Evolutionary conservation across 805 yeast species (phyloP).

Genomic region (Pichia eremophila): DNA sequence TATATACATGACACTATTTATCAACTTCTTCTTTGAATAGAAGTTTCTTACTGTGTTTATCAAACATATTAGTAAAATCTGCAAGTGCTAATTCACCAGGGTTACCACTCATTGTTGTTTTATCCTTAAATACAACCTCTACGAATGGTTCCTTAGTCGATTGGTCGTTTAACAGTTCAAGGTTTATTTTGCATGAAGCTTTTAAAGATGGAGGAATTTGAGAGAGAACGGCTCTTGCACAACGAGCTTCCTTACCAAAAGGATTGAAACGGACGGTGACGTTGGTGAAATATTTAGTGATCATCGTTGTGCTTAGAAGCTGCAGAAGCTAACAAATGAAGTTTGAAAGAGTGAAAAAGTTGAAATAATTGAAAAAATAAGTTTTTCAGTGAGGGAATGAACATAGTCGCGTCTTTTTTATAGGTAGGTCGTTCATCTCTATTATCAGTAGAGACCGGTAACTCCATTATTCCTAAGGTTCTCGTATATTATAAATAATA

Average conservation of each 20-base stretch:
- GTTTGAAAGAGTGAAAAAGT: too few relatives aligned
- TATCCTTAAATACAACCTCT: conserved; percentile 75
- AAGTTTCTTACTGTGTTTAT: conserved; percentile 73
- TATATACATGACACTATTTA: conserved; percentile 8
- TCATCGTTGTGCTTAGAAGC: conserved; percentile 39
- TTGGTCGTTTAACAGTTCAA: conserved; percentile 44
- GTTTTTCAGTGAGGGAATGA: too few relatives aligned
- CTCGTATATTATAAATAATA: too few relatives aligned
- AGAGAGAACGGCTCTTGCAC: conserved; percentile 71
- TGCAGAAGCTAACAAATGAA: too few relatives aligned
- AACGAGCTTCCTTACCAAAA: conserved; percentile 59
- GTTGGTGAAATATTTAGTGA: conserved; percentile 79
- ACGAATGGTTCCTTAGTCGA: conserved; percentile 49
- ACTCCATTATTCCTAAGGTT: too few relatives aligned
- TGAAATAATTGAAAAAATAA: too few relatives aligned
- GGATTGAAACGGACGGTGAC: conserved; percentile 77
- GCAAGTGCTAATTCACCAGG: conserved; percentile 46
- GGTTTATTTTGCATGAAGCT: conserved; percentile 50
- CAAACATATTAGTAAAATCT: conserved; percentile 61
- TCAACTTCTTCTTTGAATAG: conserved; percentile 63
- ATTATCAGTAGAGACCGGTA: too few relatives aligned
- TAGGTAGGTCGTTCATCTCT: too few relatives aligned
- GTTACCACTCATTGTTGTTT: conserved; percentile 56
- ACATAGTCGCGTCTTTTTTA: too few relatives aligned
- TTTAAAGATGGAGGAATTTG: conserved; percentile 72